Evolutionary conservation across 2,329 filamentous ascomycete species (phyloP).

Genomic region (Botryotinia calthae): DNA sequence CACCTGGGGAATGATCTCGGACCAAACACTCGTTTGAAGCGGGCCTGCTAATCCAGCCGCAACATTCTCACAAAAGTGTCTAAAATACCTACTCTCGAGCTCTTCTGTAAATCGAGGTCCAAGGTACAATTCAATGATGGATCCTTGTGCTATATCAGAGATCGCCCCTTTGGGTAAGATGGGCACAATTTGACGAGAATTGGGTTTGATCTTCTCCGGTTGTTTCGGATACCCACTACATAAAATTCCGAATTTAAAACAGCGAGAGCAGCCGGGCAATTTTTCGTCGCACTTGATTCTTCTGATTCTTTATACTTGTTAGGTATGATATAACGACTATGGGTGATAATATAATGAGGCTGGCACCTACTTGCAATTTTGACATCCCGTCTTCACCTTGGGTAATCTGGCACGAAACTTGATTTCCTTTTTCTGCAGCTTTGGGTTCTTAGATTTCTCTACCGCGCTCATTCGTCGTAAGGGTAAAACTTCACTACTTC

Average conservation of each 20-base stretch:
- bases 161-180: constrained; percentile 11
- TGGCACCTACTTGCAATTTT: constrained; percentile 24
- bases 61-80: constrained; percentile 26
- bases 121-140: neutral
- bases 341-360: neutral
- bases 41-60: constrained; percentile 24
- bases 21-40: constrained; percentile 25
- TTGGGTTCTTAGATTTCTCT: neutral
- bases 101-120: constrained; percentile 22
- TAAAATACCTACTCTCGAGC: constrained; percentile 24
- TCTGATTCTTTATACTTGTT: constrained; percentile 45
- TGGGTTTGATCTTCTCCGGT: neutral
- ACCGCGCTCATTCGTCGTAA: neutral
- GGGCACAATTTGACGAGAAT: constrained; percentile 4
- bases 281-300: constrained; percentile 31
- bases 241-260: constrained; percentile 23
- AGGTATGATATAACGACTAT: neutral
- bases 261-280: constrained; percentile 27
- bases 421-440: neutral
- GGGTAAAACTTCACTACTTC: too few relatives aligned
- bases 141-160: neutral
- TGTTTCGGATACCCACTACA: constrained; percentile 28
- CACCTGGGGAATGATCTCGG: constrained; percentile 27
- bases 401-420: constrained; percentile 17
- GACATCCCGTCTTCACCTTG: constrained; percentile 23